Conservation (phyloP, 495 filamentous ascomycete species). For the Trypethelium eluteriae region DNA sequence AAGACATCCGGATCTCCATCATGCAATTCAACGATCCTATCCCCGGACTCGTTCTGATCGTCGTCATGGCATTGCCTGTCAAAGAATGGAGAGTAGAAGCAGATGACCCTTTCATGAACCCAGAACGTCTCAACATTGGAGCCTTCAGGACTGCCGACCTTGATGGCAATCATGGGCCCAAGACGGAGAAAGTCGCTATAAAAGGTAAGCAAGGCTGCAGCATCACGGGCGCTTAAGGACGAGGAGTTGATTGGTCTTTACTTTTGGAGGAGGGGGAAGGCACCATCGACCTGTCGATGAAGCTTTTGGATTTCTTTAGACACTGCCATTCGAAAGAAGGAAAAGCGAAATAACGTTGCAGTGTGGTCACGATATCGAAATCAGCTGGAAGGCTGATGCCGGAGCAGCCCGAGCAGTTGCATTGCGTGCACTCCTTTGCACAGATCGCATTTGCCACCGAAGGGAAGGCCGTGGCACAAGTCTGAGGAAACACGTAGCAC, state of each 20-base stretch:
- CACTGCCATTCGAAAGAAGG: neutral
- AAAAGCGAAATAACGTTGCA: neutral
- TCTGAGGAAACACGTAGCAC: no score
- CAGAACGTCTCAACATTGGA: neutral
- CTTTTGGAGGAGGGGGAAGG: neutral
- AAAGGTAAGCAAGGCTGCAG: neutral
- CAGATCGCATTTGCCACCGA: no score
- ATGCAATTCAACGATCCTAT: neutral
- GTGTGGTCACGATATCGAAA: neutral
- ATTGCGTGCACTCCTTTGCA: no score
- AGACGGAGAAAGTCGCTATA: neutral
- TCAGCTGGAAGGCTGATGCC: no score
- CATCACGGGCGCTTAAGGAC: neutral
- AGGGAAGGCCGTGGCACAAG: no score
- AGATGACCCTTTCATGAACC: neutral
- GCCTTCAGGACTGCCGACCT: neutral
- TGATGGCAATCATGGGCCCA: neutral
- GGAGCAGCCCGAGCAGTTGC: no score
- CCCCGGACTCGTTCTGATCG: neutral
- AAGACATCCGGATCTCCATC: conserved; percentile 6
- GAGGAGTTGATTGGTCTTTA: neutral
- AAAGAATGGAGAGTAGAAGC: conserved; percentile 1
- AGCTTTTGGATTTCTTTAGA: neutral
- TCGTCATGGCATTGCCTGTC: neutral
- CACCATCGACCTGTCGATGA: neutral